Conservation (phyloP, 352 stramenopile genomes). For the Pythium sp. region DNA sequence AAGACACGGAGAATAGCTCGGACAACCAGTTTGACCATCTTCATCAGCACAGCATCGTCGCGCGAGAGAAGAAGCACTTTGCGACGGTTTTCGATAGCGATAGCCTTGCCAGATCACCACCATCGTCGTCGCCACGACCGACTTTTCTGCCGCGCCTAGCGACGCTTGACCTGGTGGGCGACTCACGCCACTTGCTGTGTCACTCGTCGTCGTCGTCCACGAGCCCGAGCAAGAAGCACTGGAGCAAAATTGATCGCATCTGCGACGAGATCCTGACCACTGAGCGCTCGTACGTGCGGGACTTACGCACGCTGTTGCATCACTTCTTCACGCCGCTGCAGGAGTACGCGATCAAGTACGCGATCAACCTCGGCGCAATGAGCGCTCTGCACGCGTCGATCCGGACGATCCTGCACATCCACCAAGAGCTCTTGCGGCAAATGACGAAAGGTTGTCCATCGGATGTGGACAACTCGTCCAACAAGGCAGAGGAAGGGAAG, state of each 20-base stretch:
- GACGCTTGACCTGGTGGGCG: no score
- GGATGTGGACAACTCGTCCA: no score
- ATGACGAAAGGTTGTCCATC: background rate
- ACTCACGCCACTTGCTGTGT: no score
- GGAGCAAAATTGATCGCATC: constrained; percentile 18
- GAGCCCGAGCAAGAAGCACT: background rate
- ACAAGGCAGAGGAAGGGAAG: no score
- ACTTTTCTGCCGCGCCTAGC: no score
- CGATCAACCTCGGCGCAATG: constrained; percentile 29
- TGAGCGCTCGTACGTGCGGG: constrained; percentile 29
- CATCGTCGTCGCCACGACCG: no score
- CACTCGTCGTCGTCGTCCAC: background rate
- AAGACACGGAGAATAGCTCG: no score
- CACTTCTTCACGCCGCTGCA: constrained; percentile 36
- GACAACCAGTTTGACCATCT: no score
- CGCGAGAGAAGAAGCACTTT: no score
- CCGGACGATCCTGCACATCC: constrained; percentile 32
- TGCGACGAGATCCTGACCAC: constrained; percentile 32
- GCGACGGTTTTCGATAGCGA: no score
- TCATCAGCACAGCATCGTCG: no score
- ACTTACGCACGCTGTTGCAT: constrained; percentile 22
- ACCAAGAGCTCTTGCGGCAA: constrained; percentile 29
- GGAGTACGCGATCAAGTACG: constrained; percentile 22
- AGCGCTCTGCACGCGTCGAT: constrained; percentile 27
- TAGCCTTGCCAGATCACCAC: no score